A percentile compares a stretch with the other conserved stretches of the same genome.
Conservation (phyloP, 306 rosid species). For the Acacia melanoxylon region DNA sequence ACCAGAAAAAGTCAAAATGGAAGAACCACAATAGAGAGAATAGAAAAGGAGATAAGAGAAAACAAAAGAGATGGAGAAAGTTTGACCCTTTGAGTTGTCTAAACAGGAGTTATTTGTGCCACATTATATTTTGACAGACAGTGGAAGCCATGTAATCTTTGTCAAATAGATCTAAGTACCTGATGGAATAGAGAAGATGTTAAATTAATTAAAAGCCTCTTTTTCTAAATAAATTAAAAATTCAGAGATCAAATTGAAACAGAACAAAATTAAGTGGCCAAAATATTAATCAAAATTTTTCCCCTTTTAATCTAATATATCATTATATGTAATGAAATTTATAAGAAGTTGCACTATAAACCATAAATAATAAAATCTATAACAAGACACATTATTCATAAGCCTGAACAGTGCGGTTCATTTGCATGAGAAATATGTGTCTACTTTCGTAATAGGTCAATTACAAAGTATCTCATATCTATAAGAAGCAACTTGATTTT, state of each 20-base stretch:
- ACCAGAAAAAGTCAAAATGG: neutral
- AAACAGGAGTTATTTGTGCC: neutral
- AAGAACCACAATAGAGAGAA: neutral
- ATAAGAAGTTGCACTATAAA: neutral
- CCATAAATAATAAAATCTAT: neutral
- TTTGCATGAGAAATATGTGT: neutral
- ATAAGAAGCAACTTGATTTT: neutral
- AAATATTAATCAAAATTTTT: neutral
- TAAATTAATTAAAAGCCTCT: neutral
- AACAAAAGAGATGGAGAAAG: neutral
- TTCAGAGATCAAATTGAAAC: neutral
- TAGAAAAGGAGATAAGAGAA: neutral
- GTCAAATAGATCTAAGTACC: neutral
- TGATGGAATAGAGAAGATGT: neutral
- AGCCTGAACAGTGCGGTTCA: neutral
- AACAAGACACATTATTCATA: neutral
- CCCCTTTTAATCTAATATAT: neutral
- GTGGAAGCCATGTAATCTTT: neutral
- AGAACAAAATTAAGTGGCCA: neutral
- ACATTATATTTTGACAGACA: neutral
- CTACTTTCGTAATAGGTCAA: neutral
- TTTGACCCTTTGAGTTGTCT: slow-evolving; percentile 3
- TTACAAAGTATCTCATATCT: neutral
- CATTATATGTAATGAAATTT: neutral
- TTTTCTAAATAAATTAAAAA: neutral